A percentile compares a stretch with the other conserved stretches of the same genome.
phyloP scores from a whole-genome alignment of 176 grass and related monocot genomes.

The Tuctoria greenei region DNA sequence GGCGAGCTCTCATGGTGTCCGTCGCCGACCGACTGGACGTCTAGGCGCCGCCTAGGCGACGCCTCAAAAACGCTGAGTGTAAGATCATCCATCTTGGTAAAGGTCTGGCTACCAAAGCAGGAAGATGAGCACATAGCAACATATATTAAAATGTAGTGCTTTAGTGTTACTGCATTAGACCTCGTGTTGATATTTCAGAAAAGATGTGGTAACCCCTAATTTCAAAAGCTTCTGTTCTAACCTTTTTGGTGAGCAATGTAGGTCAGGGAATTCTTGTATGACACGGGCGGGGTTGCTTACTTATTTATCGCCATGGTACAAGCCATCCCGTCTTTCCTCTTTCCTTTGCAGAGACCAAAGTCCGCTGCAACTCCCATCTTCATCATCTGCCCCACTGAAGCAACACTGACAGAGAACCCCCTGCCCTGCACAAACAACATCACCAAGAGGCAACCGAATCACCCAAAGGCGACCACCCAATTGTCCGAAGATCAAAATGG shows the following conservation, averaged over 20 bases:
- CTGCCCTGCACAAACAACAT: constrained; percentile 51
- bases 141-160: neutral
- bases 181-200: neutral
- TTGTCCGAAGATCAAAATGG: neutral
- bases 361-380: constrained; percentile 79
- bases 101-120: neutral
- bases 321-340: constrained; percentile 85
- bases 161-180: neutral
- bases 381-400: constrained; percentile 68
- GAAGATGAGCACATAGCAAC: neutral
- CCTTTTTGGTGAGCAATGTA: neutral
- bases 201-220: neutral
- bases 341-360: constrained; percentile 82
- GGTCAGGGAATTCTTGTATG: neutral
- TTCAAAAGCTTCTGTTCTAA: neutral
- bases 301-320: constrained; percentile 90
- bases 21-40: too few relatives aligned
- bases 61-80: too few relatives aligned
- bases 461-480: neutral
- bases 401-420: constrained; percentile 75
- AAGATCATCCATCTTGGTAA: neutral
- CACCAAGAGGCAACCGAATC: constrained; percentile 17
- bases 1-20: too few relatives aligned
- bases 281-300: constrained; percentile 37
- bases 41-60: too few relatives aligned